These are phyloP conservation scores for Jaltomata sinuosa DNA, from an alignment of 257 asterid species.

Conservation along the genomic window DNA sequence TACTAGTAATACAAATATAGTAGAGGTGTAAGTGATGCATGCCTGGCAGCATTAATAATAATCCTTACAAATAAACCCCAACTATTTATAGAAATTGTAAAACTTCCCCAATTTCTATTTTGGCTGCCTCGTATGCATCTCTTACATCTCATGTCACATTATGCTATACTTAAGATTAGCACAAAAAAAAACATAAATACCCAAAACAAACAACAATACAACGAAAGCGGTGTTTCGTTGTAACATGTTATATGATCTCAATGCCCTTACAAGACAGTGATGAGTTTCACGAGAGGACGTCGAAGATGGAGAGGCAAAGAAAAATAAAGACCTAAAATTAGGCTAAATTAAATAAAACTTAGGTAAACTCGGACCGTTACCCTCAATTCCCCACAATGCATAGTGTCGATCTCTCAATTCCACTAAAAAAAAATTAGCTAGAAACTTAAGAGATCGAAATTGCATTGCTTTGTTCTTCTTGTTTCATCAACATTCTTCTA, in stretches of 20 bases:
- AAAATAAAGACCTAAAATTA: not conserved
- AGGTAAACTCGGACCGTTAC: conserved; percentile 50
- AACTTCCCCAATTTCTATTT: not conserved
- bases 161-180: not conserved
- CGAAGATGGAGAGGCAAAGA: not conserved
- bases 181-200: not conserved
- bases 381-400: conserved; percentile 60
- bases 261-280: not conserved
- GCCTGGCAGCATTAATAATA: conserved; percentile 1
- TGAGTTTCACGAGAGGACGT: not conserved
- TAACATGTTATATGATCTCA: not conserved
- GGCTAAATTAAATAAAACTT: not conserved
- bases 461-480: conserved; percentile 24
- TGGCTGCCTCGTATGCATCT: conserved; percentile 43
- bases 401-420: conserved; percentile 27
- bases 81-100: not conserved
- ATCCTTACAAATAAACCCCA: not conserved
- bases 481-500: not conserved
- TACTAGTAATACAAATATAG: not conserved
- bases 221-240: not conserved
- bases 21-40: conserved; percentile 10
- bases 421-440: conserved; percentile 4
- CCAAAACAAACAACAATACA: not conserved
- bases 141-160: conserved; percentile 38
- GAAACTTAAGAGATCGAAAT: conserved; percentile 34